phyloP scores from a whole-genome alignment of 2,329 filamentous ascomycete genomes.

The Beauveria medogensis region DNA sequence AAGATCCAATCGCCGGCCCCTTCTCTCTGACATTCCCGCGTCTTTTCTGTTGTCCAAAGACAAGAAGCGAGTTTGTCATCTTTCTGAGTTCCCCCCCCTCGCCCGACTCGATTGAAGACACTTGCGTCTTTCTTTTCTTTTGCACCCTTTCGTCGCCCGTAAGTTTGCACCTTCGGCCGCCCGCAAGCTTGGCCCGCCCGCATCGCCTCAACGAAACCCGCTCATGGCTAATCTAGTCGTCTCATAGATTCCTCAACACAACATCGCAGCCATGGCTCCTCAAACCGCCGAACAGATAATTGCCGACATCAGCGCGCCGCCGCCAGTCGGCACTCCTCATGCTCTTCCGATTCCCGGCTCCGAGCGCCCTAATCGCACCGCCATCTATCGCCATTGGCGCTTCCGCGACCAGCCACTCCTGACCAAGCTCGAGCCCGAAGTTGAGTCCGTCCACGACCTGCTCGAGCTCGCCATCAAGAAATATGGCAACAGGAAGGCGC shows the following conservation, averaged over 20 bases:
- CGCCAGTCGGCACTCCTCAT: conserved; percentile 70
- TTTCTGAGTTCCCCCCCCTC: background rate
- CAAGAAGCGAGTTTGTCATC: conserved; percentile 5
- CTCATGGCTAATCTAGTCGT: background rate
- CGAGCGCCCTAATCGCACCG: conserved; percentile 61
- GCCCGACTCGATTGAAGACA: background rate
- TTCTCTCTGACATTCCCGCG: background rate
- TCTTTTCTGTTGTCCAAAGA: background rate
- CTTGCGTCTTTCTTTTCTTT: background rate
- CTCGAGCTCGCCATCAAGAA: conserved; percentile 63
- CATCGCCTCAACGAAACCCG: background rate
- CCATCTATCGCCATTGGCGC: conserved; percentile 77
- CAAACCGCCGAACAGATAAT: conserved; percentile 4
- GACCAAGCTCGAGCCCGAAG: conserved; percentile 60
- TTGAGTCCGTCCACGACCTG: conserved; percentile 68
- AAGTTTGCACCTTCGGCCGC: background rate
- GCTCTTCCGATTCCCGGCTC: conserved; percentile 70
- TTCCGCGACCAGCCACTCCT: conserved; percentile 64
- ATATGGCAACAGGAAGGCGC: conserved; percentile 59
- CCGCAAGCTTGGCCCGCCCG: background rate
- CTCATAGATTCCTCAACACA: conserved; percentile 19
- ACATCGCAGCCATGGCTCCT: conserved; percentile 13
- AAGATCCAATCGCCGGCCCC: conserved; percentile 1
- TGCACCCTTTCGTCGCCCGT: background rate
- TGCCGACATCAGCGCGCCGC: conserved; percentile 48